Conservation (phyloP, 2,329 filamentous ascomycete species). For the Lachnellula hyalina region DNA sequence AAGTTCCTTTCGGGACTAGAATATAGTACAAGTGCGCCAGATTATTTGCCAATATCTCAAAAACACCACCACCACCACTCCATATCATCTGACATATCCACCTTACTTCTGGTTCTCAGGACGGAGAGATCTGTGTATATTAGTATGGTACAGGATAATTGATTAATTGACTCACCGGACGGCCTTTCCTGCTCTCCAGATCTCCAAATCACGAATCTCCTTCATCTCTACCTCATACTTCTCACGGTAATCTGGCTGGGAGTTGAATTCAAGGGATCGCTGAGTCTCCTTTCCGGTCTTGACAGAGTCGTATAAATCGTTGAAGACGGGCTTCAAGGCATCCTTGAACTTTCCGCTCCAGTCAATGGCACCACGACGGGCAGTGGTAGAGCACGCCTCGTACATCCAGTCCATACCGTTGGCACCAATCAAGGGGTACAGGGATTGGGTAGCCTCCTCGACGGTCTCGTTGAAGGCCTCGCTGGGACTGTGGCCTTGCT, state of each 20-base stretch:
- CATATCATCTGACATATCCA: conserved; percentile 8
- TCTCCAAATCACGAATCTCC: conserved; percentile 96
- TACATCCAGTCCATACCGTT: conserved; percentile 99
- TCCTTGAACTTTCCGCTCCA: conserved; percentile 98
- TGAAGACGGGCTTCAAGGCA: conserved; percentile 97
- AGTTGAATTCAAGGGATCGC: conserved; percentile 96
- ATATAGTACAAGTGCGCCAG: conserved; percentile 33
- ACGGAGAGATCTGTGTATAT: conserved; percentile 58
- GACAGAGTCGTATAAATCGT: conserved; percentile 91
- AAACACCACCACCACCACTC: conserved; percentile 11
- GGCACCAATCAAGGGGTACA: conserved; percentile 95
- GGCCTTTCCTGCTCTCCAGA: conserved; percentile 98
- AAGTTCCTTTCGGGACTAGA: conserved; percentile 24
- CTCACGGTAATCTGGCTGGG: conserved; percentile 91
- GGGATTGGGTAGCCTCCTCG: conserved; percentile 95
- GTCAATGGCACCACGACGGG: conserved; percentile 96
- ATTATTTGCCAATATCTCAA: conserved; percentile 22
- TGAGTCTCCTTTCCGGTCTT: conserved; percentile 88
- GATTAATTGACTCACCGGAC: conserved; percentile 59
- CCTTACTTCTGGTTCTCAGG: conserved; percentile 75
- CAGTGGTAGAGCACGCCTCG: conserved; percentile 97
- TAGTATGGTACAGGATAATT: conserved; percentile 7
- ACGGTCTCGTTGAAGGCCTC: conserved; percentile 99
- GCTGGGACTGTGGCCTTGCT: conserved; percentile 93
- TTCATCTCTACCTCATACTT: conserved; percentile 98